Conservation (phyloP, 2,329 filamentous ascomycete species). For the Diplodia corticola region DNA sequence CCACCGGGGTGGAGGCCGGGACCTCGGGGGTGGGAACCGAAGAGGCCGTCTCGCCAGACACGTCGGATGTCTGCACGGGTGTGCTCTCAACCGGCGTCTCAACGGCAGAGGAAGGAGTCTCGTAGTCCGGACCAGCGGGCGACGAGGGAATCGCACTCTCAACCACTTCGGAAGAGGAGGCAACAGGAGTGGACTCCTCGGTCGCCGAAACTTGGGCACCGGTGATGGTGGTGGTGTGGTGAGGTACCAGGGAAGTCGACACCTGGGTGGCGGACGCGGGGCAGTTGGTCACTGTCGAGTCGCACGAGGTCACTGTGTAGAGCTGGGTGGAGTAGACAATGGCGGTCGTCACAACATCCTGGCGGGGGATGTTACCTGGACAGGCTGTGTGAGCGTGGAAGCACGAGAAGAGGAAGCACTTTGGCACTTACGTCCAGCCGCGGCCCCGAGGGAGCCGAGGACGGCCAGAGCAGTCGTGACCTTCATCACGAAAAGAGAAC, state of each 20-base stretch:
- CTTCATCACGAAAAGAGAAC: conserved; percentile 3
- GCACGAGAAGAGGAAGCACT: background rate
- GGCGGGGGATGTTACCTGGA: conserved; percentile 1
- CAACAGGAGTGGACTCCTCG: conserved; percentile 1
- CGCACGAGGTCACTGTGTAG: conserved; percentile 15
- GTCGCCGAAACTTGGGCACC: conserved; percentile 12
- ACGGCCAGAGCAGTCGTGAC: conserved; percentile 11
- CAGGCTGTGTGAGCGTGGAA: background rate
- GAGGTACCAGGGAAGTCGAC: conserved; percentile 1
- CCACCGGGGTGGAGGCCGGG: too few species aligned
- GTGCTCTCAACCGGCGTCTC: background rate
- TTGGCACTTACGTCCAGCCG: conserved; percentile 5
- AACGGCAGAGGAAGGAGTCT: background rate
- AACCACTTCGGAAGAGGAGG: background rate
- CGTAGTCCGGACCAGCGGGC: conserved; percentile 8
- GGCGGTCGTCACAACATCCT: conserved; percentile 5
- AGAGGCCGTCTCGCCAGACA: conserved; percentile 6
- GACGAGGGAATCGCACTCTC: conserved; percentile 6
- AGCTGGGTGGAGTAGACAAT: conserved; percentile 17
- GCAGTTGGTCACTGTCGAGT: conserved; percentile 24
- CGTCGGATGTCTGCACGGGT: conserved; percentile 1
- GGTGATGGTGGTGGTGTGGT: conserved; percentile 13
- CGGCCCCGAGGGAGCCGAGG: conserved; percentile 10
- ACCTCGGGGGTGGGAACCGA: background rate
- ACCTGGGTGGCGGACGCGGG: conserved; percentile 24